Base-by-base conservation (phyloP, 148 eudicot species). In the Bassia scoparia region DNA sequence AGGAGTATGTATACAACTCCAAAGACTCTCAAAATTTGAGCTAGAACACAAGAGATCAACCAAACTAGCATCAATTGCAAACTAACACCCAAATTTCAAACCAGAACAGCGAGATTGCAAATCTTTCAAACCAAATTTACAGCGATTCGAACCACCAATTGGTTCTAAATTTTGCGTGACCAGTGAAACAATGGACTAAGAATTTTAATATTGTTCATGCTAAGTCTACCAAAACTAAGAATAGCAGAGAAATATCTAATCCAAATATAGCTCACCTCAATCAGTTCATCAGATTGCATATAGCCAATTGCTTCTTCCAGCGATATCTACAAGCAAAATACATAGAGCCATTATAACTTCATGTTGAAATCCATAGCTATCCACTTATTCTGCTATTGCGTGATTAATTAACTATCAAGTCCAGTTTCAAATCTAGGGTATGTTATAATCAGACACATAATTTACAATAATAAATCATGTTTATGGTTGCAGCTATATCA, bases 271-370 rank as follows among this genome's bases (percentile, higher is more conserved):
- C 77, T 80, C 83, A 91, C 98, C 97, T 94, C 98, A 63, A 94
- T 94, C 46, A 94, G 89, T 81, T 94, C 98, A 83, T 94, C 97
- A 23, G 97, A 84, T 41, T 93, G 97, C 69, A 94, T 97, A 77
- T 94, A 94, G 43, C 98, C 98, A 13, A 94, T 94, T 29, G 97
- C 98, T 82, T 94, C 98, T 83, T 94, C 98, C 20, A 94, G 96
- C 35, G 89, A 81, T 81, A 94, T 91, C 98, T 94, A 85, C 75
- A 80, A 67, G 34, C 68, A 79, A 46, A n/a, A 54, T 49, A 18
- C 67, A 61, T 31, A n/a, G 23, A 69, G 43, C 43, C 30, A 43
- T 23, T n/a, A 30, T 33, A 56, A 56, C 65, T 13, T 24, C 11
- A 35, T 17, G 34, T 67, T 48, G 29, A 52, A 54, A 65, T 12